Conservation (phyloP, 805 yeast genomes). For the Metschnikowia colocasiae region DNA sequence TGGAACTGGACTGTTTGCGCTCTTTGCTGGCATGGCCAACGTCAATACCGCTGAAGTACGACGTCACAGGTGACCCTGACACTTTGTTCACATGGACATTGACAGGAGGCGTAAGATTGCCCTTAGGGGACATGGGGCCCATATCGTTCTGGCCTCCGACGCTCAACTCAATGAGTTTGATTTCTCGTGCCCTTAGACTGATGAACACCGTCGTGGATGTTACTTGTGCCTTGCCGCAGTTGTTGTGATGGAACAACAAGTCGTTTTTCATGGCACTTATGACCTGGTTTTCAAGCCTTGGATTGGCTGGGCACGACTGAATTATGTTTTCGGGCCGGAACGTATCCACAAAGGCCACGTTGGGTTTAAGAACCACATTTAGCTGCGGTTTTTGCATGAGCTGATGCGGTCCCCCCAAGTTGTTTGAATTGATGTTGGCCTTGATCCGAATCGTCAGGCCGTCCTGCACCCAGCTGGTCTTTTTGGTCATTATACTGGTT, state of each 20-base stretch:
- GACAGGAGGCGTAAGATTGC: slow-evolving; percentile 6
- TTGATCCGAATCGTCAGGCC: not conserved
- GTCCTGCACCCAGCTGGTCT: not conserved
- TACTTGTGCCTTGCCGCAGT: slow-evolving; percentile 29
- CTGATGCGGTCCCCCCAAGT: not conserved
- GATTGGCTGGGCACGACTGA: slow-evolving; percentile 53
- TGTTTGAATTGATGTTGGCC: not conserved
- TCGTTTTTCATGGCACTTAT: slow-evolving; percentile 52
- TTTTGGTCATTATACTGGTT: not conserved
- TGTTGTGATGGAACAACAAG: slow-evolving; percentile 40
- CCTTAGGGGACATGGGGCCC: slow-evolving; percentile 1
- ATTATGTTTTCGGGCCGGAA: slow-evolving; percentile 50
- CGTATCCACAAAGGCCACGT: slow-evolving; percentile 45
- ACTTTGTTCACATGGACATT: slow-evolving; percentile 2
- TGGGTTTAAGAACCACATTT: slow-evolving; percentile 24
- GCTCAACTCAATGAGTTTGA: slow-evolving; percentile 41
- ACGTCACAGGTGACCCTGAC: slow-evolving; percentile 10
- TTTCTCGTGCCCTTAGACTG: slow-evolving; percentile 44
- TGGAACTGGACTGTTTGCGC: slow-evolving; percentile 7
- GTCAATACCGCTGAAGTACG: slow-evolving; percentile 9
- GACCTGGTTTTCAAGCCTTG: slow-evolving; percentile 49
- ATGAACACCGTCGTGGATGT: slow-evolving; percentile 38
- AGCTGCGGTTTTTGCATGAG: slow-evolving; percentile 8
- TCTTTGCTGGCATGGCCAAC: slow-evolving; percentile 5
- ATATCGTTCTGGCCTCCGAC: slow-evolving; percentile 18